Percentiles rank a stretch among this genome's conserved stretches.
Evolutionary conservation across 441 rosid genomes (phyloP).

Genomic region (Erysimum pusillum): DNA sequence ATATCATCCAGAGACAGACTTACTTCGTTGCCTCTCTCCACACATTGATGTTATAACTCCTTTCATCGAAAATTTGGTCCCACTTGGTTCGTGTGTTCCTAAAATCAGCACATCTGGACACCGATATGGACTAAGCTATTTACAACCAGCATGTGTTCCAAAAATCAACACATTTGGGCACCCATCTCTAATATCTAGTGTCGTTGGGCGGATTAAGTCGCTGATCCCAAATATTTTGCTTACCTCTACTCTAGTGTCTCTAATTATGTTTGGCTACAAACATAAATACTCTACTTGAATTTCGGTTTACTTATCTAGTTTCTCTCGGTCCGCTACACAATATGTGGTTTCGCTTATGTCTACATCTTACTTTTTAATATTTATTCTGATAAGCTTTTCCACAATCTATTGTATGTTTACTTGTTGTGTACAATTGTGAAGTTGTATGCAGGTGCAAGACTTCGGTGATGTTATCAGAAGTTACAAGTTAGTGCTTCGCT

Average conservation of each 20-base stretch:
- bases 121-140: not conserved
- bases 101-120: not conserved
- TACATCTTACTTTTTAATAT: no score
- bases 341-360: no score
- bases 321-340: no score
- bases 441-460: not conserved
- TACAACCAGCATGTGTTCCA: not conserved
- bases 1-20: not conserved
- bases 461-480: not conserved
- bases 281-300: no score
- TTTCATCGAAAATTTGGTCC: not conserved
- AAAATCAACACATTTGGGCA: not conserved
- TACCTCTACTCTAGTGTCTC: conserved; percentile 2
- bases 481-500: not conserved
- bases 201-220: not conserved
- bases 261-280: not conserved
- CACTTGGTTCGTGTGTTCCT: not conserved
- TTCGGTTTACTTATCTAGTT: no score
- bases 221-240: not conserved
- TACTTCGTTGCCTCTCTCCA: not conserved
- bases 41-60: not conserved
- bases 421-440: not conserved
- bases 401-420: not conserved
- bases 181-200: not conserved
- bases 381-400: not conserved